Percentiles rank a stretch among this genome's conserved stretches.
These are phyloP conservation scores for Pirum gemmata DNA, from an alignment of 78 protist genomes.

Conservation along the genomic window DNA sequence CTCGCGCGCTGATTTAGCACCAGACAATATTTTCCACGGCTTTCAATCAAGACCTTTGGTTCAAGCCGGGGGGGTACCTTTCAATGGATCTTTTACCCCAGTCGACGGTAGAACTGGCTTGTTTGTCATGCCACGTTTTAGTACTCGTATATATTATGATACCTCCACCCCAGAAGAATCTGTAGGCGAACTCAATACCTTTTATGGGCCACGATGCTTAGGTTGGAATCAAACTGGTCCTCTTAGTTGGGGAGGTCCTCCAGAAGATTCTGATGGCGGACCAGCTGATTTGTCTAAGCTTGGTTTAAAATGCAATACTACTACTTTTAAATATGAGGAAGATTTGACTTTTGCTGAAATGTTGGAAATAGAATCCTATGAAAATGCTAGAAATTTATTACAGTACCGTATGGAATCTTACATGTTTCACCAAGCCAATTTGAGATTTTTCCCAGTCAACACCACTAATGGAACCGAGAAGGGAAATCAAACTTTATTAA, in stretches of 20 bases:
- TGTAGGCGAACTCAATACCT: slow-evolving; percentile 26
- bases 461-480: no score
- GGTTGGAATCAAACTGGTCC: slow-evolving; percentile 30
- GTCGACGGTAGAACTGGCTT: no score
- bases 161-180: slow-evolving; percentile 19
- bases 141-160: slow-evolving; percentile 39
- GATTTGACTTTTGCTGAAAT: slow-evolving; percentile 5
- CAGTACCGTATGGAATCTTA: slow-evolving; percentile 26
- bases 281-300: no score
- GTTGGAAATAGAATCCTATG: neutral
- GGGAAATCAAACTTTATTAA: neutral
- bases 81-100: no score
- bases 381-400: neutral
- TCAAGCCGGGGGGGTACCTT: no score
- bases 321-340: slow-evolving; percentile 4
- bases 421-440: slow-evolving; percentile 42
- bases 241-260: slow-evolving; percentile 12
- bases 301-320: slow-evolving; percentile 22
- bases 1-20: neutral
- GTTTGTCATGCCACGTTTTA: slow-evolving; percentile 15
- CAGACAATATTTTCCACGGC: slow-evolving; percentile 2
- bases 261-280: no score
- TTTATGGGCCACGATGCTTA: slow-evolving; percentile 37
- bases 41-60: no score
- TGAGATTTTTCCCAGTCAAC: slow-evolving; percentile 6